A percentile compares a stretch with the other conserved stretches of the same genome.
Conservation (phyloP, 2,329 filamentous ascomycete genomes). For the Penicillium aurantiogriseum region DNA sequence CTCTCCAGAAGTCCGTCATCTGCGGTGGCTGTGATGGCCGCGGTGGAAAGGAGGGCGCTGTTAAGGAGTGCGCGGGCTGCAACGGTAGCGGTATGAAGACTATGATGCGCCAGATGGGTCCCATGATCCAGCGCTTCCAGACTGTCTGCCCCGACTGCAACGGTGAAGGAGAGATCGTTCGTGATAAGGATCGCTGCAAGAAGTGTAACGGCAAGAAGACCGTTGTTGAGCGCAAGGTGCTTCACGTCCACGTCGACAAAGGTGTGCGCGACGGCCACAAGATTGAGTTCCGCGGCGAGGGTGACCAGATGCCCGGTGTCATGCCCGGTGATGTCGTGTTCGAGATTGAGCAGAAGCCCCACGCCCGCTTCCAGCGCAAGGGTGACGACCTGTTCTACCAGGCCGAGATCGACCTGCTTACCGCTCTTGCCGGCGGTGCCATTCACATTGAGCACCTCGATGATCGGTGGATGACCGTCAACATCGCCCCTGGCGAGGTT, state of each 20-base stretch:
- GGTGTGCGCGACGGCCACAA: conserved; percentile 92
- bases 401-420: conserved; percentile 92
- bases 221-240: conserved; percentile 91
- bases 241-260: conserved; percentile 95
- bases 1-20: conserved; percentile 94
- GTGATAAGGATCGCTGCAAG: conserved; percentile 98
- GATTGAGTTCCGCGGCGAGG: conserved; percentile 95
- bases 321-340: conserved; percentile 96
- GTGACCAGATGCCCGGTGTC: conserved; percentile 90
- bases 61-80: conserved; percentile 86
- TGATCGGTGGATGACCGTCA: conserved; percentile 91
- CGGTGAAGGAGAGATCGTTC: conserved; percentile 94
- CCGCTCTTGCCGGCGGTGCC: conserved; percentile 84
- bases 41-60: conserved; percentile 96
- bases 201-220: conserved; percentile 97
- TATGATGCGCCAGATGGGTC: conserved; percentile 99
- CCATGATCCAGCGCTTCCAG: conserved; percentile 99
- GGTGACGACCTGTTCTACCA: conserved; percentile 95
- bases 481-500: conserved; percentile 90
- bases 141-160: conserved; percentile 98
- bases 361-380: conserved; percentile 89
- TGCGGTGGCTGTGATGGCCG: conserved; percentile 91
- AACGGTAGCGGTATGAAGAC: conserved; percentile 98
- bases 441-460: conserved; percentile 96
- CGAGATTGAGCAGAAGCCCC: conserved; percentile 99